A percentile compares a stretch with the other conserved stretches of the same genome.
phyloP scores from a whole-genome alignment of 305 asterid species.

The Nicotiana rustica region DNA sequence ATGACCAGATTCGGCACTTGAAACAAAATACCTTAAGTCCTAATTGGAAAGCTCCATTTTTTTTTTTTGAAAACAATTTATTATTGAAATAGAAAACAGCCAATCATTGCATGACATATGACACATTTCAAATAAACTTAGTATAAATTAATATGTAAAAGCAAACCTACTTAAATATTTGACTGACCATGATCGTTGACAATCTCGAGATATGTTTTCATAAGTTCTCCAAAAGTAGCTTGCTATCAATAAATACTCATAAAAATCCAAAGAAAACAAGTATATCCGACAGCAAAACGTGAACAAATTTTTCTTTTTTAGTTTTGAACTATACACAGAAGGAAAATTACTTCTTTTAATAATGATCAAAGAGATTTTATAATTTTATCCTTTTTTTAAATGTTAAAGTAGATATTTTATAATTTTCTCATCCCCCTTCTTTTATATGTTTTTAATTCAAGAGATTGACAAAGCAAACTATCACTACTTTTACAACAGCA shows the following conservation, averaged over 20 bases:
- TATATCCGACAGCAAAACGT: not conserved
- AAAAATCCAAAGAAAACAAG: not conserved
- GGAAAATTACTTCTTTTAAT: no score
- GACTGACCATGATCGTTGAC: constrained; percentile 9
- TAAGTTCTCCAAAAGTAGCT: not conserved
- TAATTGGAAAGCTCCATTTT: not conserved
- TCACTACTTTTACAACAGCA: no score
- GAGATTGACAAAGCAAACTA: no score
- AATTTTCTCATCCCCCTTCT: no score
- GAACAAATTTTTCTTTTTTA: not conserved
- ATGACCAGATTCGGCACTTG: constrained; percentile 16
- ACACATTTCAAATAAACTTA: not conserved
- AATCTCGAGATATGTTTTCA: not conserved
- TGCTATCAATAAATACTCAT: not conserved
- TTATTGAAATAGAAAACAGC: not conserved
- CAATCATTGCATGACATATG: not conserved
- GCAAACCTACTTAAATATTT: constrained; percentile 19
- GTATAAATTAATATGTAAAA: constrained; percentile 8
- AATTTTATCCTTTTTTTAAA: no score
- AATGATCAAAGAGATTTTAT: no score
- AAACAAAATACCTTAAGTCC: not conserved
- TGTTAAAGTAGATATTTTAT: no score
- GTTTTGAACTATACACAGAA: no score
- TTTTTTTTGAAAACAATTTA: not conserved
- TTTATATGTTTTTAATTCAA: no score